Evolutionary conservation across 495 filamentous ascomycete genomes (phyloP), one percentile per base, ranked within the genome.

Genomic region (Aspergillus hancockii): DNA sequence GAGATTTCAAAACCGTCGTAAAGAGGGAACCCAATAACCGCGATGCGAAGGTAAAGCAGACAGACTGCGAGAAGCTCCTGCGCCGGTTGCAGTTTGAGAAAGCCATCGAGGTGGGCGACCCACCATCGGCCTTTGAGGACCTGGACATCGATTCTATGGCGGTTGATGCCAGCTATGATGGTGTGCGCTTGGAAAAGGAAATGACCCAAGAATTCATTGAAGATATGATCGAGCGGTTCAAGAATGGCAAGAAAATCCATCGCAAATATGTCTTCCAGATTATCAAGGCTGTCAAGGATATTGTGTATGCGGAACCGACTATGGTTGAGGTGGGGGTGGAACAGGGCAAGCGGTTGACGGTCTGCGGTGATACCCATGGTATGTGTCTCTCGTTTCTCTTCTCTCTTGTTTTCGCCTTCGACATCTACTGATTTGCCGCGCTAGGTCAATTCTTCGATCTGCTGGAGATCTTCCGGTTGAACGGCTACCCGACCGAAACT

Each of bases 261-360:
- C 87, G 83, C 79, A 99, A 98, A 83, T 99, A 97, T 74, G 94
- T 90, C 57, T 97, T 93, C 80, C 91, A 96, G 71, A 99, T 99
- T 63, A 79, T 98, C 63, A 78, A 96, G 62, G 90, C 90, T 28
- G 92, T 95, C 61, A 90, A 88, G 73, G 87, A 96, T 23, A 83
- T 98, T 56, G 90, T 97, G 47, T 91, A 92, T 67, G 84, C 88
- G 43, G 94, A 98, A 79, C 85, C 94, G 25, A 99, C 94, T 1
- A 97, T 99, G 94, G 92, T 96, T 23, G 94, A 99, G 79, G 84
- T 93, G 73, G 88, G 89, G 25, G 85, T 99, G 50, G 81, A 85
- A 13, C 73, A 89, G 41, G 92, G 85, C 53, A 84, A 87, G 43
- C 82, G 86, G 65, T 76, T 99, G 68, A 99, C 94, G 2, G 92